Evolutionary conservation across 2,329 filamentous ascomycete genomes (phyloP), one percentile per base, ranked within the genome.

Genomic region (Colletotrichum cuscutae): DNA sequence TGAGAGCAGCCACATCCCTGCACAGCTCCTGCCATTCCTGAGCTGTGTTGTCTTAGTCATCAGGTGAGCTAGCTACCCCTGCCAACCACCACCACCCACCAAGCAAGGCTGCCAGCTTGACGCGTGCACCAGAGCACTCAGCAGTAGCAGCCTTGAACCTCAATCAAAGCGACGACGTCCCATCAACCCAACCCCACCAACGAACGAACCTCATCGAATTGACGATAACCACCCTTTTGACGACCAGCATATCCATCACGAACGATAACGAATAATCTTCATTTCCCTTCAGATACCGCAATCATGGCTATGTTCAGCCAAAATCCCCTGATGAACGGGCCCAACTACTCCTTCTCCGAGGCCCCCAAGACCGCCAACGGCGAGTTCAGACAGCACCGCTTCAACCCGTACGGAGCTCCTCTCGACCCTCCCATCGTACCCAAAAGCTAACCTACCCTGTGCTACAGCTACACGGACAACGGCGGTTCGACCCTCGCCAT

Each of bases 401-500:
- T 98, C 86, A 95, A 98, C 85, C 95, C 96, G 95, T 98, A 90
- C 80, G 93, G 77, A 61, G 46, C 62, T 54, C 30, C 24, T 22
- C 67, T 11, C 24, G 37, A 22, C 26, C n/a, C 30, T 59, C 24
- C 26, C 26, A 59, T 15, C 3, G 2, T 74, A 19, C 15, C 60
- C 71, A 42, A 3, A 30, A 64, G 62, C 64, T 68, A 26, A 49
- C 30, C 65, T 75, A 46, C 77, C 69, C 59, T 28, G 28, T 53
- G n/a, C 19, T 19, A 49, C 11, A 97, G 94, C 78, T 99, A 99
- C 86, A 97, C 97, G 77, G 96, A 99, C 87, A 99, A 99, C 83
- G 97, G 97, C 78, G 97, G 97, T 78, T 97, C 95, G 73, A 98
- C 97, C 67, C 91, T 99, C 69, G 97, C 95, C 80, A 98, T 99